These are phyloP conservation scores for Elsinoe arachidis DNA, from an alignment of 2,329 filamentous ascomycete species.

Conservation along the genomic window DNA sequence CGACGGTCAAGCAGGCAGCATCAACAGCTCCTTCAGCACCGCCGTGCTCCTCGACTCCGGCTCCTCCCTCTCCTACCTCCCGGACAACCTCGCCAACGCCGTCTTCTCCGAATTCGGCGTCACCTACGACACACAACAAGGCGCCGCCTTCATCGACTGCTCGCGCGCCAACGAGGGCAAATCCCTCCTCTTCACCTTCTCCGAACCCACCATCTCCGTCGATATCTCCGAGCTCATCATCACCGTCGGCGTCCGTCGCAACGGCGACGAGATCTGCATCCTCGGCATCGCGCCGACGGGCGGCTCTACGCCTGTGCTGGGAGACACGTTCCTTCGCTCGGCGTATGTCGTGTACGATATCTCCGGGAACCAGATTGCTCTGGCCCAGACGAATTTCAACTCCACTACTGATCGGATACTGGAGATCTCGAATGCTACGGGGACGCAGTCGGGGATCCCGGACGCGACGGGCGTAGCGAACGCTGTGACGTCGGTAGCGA, in stretches of 20 bases:
- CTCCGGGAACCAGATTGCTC: conserved; percentile 49
- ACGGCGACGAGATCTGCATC: conserved; percentile 35
- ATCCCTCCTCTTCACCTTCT: conserved; percentile 51
- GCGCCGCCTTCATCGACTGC: conserved; percentile 47
- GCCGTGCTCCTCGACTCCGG: conserved; percentile 65
- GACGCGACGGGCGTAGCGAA: conserved; percentile 44
- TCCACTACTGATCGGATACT: conserved; percentile 42
- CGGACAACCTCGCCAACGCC: conserved; percentile 46
- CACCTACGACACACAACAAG: conserved; percentile 32
- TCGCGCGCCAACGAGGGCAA: conserved; percentile 38
- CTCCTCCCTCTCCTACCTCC: conserved; percentile 63
- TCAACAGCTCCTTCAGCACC: conserved; percentile 35
- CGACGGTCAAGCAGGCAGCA: conserved; percentile 34
- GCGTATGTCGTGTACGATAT: conserved; percentile 58
- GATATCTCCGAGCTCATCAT: conserved; percentile 49
- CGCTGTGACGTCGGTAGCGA: conserved; percentile 40
- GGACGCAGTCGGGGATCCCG: conserved; percentile 41
- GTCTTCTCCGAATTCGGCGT: conserved; percentile 36
- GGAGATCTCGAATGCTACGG: conserved; percentile 42
- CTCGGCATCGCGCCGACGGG: conserved; percentile 45
- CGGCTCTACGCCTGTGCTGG: conserved; percentile 43
- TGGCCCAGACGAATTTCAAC: conserved; percentile 55
- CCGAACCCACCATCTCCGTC: conserved; percentile 46
- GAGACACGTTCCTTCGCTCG: conserved; percentile 54
- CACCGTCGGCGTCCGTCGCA: conserved; percentile 35